These are phyloP conservation scores for Penicillium sumatraense DNA, from an alignment of 2,329 filamentous ascomycete species.

Conservation along the genomic window DNA sequence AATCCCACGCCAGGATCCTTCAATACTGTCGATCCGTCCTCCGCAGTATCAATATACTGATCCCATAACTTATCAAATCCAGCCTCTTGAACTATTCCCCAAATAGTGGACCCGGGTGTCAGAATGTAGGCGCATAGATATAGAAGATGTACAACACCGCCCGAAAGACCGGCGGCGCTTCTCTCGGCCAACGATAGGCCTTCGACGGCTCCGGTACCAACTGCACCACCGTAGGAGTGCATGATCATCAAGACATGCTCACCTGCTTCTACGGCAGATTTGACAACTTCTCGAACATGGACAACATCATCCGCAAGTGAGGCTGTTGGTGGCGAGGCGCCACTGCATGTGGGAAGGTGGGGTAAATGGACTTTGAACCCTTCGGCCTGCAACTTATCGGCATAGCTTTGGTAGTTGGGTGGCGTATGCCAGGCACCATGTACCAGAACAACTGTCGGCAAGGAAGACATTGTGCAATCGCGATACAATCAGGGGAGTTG, in stretches of 20 bases:
- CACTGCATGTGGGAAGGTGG: slow-evolving; percentile 20
- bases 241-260: slow-evolving; percentile 25
- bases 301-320: slow-evolving; percentile 15
- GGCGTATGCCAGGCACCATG: slow-evolving; percentile 29
- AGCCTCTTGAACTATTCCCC: slow-evolving; percentile 13
- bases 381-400: slow-evolving; percentile 13
- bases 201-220: slow-evolving; percentile 25
- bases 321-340: slow-evolving; percentile 8
- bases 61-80: slow-evolving; percentile 10
- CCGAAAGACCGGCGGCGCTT: slow-evolving; percentile 3
- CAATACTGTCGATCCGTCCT: background rate
- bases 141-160: slow-evolving; percentile 26
- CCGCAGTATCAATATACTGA: background rate
- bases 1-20: slow-evolving; percentile 7
- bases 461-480: background rate
- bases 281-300: slow-evolving; percentile 10
- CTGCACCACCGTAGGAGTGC: slow-evolving; percentile 33
- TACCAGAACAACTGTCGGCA: slow-evolving; percentile 22
- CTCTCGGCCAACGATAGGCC: slow-evolving; percentile 17
- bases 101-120: slow-evolving; percentile 6
- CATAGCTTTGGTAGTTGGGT: slow-evolving; percentile 17
- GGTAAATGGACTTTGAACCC: slow-evolving; percentile 26
- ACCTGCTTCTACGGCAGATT: slow-evolving; percentile 9
- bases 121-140: slow-evolving; percentile 29
- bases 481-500: too few relatives aligned